Conservation (phyloP, 2,329 filamentous ascomycete species). For the Atkinsonella texensis region DNA sequence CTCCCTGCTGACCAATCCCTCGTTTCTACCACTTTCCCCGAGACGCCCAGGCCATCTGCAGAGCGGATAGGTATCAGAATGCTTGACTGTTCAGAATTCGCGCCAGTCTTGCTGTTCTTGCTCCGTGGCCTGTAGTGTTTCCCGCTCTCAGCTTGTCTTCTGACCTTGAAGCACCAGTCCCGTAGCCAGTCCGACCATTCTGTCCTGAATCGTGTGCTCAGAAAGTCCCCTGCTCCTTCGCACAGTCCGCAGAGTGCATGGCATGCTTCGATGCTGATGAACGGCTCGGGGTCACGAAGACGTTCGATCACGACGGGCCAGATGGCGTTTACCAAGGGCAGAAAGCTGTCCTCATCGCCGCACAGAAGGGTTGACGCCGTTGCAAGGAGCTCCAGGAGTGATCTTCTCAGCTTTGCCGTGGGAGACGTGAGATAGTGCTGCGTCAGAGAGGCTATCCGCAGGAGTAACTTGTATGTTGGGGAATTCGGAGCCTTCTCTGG, state of each 20-base stretch:
- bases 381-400: conserved; percentile 63
- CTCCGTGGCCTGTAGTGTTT: conserved; percentile 5
- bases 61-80: conserved; percentile 23
- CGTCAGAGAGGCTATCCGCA: conserved; percentile 70
- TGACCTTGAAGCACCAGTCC: conserved; percentile 34
- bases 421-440: conserved; percentile 86
- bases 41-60: conserved; percentile 12
- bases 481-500: conserved; percentile 53
- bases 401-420: conserved; percentile 64
- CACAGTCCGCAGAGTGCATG: conserved; percentile 59
- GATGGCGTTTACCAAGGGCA: conserved; percentile 79
- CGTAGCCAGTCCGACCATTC: conserved; percentile 53
- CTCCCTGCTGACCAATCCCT: conserved; percentile 18
- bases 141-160: conserved; percentile 23
- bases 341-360: conserved; percentile 66
- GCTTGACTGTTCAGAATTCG: not conserved
- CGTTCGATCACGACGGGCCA: conserved; percentile 74
- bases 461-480: conserved; percentile 68
- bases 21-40: conserved; percentile 6
- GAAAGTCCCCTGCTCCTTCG: conserved; percentile 64
- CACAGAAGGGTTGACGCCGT: conserved; percentile 63
- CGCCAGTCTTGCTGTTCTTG: not conserved
- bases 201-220: conserved; percentile 60
- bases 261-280: conserved; percentile 59
- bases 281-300: conserved; percentile 53